A percentile compares a stretch with the other conserved stretches of the same genome.
Conservation (phyloP, 768 basidiomycete genomes). For the Leccinum arenicola region DNA sequence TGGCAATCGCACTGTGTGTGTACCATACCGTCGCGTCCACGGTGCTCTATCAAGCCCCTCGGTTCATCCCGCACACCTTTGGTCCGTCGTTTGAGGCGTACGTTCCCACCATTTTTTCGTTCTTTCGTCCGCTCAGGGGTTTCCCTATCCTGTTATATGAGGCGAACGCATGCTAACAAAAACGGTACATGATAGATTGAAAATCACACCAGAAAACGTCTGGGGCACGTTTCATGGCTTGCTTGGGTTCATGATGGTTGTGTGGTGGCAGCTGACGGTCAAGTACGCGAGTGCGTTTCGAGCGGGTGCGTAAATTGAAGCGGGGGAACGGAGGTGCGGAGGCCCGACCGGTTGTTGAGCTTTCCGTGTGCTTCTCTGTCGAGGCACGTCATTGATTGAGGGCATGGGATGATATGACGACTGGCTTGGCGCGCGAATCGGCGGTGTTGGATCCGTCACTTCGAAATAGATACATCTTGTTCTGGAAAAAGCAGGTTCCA, state of each 20-base stretch:
- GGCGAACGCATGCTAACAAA: background rate
- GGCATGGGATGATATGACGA: background rate
- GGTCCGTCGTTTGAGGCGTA: slow-evolving; percentile 60
- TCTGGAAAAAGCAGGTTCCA: background rate
- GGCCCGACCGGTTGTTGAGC: background rate
- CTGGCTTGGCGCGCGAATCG: background rate
- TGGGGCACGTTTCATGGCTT: slow-evolving; percentile 77
- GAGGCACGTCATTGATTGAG: background rate
- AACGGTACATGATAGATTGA: slow-evolving; percentile 15
- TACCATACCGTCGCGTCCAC: slow-evolving; percentile 77
- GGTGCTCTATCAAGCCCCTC: slow-evolving; percentile 69
- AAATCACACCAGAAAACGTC: slow-evolving; percentile 65
- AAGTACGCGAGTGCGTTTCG: slow-evolving; percentile 44
- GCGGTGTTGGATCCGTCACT: background rate
- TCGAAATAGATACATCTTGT: background rate
- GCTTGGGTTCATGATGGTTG: slow-evolving; percentile 65
- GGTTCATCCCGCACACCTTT: slow-evolving; percentile 75
- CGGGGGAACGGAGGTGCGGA: background rate
- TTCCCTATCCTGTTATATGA: background rate
- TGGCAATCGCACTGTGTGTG: slow-evolving; percentile 71
- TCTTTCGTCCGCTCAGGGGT: background rate
- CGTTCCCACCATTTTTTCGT: slow-evolving; percentile 25
- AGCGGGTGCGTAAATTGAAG: slow-evolving; percentile 2
- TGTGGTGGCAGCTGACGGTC: slow-evolving; percentile 83
- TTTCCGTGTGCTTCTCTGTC: background rate